phyloP scores from a whole-genome alignment of 163 green algal species.

The Scenedesmus sp. region DNA sequence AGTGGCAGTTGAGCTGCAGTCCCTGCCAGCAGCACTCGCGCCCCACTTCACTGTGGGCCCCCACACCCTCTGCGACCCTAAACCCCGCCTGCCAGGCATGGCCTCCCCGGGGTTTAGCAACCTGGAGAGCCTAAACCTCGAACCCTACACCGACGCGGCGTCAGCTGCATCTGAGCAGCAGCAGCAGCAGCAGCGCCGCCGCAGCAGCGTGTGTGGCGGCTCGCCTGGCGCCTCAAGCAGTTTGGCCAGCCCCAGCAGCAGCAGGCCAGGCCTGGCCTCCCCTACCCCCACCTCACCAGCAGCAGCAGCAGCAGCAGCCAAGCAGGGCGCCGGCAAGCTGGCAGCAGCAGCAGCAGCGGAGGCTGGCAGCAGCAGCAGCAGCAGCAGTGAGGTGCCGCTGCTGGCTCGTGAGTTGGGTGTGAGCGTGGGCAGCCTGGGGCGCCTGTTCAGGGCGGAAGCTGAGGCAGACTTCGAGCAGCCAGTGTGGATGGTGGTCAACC shows the following conservation, averaged over 20 bases:
- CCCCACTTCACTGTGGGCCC: background rate
- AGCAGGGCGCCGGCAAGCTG: background rate
- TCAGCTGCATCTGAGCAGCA: background rate
- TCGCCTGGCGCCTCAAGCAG: background rate
- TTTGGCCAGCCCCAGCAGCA: background rate
- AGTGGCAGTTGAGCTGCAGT: background rate
- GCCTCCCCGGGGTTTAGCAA: background rate
- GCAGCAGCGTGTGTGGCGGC: background rate
- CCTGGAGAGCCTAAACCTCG: background rate
- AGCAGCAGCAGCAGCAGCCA: background rate
- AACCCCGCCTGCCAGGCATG: background rate
- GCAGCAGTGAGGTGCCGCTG: slow-evolving; percentile 13
- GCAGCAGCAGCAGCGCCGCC: background rate
- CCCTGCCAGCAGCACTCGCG: background rate
- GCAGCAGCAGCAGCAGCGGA: background rate
- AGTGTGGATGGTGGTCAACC: slow-evolving; percentile 54
- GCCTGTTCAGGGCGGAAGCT: slow-evolving; percentile 3
- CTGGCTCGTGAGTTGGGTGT: slow-evolving; percentile 23
- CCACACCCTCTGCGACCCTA: background rate
- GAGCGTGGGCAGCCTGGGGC: background rate
- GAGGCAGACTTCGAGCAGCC: slow-evolving; percentile 37
- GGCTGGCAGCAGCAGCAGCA: background rate
- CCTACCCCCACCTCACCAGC: background rate
- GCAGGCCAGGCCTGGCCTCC: background rate
- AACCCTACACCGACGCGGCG: background rate